Evolutionary conservation across 2,329 filamentous ascomycete species (phyloP).

Genomic region (Aspergillus bombycis): DNA sequence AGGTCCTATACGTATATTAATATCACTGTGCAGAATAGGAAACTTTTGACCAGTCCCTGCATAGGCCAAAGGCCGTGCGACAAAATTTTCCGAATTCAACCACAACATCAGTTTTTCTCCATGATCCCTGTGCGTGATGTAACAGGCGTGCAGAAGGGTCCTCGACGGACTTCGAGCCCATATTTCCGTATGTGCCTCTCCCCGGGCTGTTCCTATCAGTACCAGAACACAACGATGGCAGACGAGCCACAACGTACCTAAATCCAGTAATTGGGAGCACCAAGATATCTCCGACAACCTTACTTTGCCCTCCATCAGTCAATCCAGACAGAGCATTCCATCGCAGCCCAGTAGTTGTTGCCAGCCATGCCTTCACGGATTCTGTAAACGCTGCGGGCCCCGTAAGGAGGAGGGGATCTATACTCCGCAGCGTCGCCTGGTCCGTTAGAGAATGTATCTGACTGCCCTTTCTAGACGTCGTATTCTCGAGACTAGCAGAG

Average conservation of each 20-base stretch:
- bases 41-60: slow-evolving; percentile 29
- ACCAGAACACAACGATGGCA: not conserved
- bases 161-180: slow-evolving; percentile 35
- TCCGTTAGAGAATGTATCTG: not conserved
- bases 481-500: slow-evolving; percentile 1
- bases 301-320: slow-evolving; percentile 32
- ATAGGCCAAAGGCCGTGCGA: slow-evolving; percentile 35
- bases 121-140: slow-evolving; percentile 35
- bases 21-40: not conserved
- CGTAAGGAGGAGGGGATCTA: slow-evolving; percentile 34
- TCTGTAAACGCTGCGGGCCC: slow-evolving; percentile 36
- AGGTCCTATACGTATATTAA: not conserved
- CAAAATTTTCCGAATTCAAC: slow-evolving; percentile 37
- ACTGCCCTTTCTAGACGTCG: not conserved
- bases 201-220: slow-evolving; percentile 26
- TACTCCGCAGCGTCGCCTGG: slow-evolving; percentile 10
- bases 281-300: slow-evolving; percentile 34
- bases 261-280: slow-evolving; percentile 40
- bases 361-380: slow-evolving; percentile 28
- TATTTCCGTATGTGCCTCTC: slow-evolving; percentile 29
- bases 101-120: slow-evolving; percentile 29
- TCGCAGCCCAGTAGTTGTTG: slow-evolving; percentile 25
- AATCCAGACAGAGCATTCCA: slow-evolving; percentile 38
- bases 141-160: slow-evolving; percentile 32
- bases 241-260: slow-evolving; percentile 24